These are phyloP conservation scores for Avena insularis DNA, from an alignment of 176 grass and related monocot genomes.

Conservation along the genomic window DNA sequence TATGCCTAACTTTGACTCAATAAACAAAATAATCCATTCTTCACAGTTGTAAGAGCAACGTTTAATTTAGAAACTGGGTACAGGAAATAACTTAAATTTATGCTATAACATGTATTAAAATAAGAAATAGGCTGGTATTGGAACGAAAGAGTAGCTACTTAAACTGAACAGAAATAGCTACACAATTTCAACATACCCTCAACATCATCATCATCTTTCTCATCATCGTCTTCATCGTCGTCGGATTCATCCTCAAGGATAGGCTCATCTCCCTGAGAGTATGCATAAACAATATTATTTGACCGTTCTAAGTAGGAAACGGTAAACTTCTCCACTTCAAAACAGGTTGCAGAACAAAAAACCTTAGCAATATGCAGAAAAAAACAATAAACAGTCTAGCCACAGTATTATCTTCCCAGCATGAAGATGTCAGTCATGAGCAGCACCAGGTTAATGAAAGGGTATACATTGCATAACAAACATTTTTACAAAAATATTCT, in stretches of 20 bases:
- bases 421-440: not conserved
- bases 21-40: not conserved
- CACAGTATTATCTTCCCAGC: not conserved
- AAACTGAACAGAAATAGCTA: not conserved
- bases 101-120: not conserved
- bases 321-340: not conserved
- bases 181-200: slow-evolving; percentile 36
- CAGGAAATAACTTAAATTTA: not conserved
- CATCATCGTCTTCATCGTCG: slow-evolving; percentile 41
- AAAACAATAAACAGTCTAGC: not conserved
- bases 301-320: not conserved
- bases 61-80: not conserved
- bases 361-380: not conserved
- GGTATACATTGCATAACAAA: no score
- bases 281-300: slow-evolving; percentile 1
- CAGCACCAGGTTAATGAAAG: no score
- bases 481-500: no score
- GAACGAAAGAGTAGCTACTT: not conserved
- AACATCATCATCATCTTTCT: slow-evolving; percentile 36
- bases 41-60: not conserved
- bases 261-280: slow-evolving; percentile 46
- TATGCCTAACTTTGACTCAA: not conserved
- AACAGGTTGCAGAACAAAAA: not conserved
- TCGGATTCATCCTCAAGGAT: slow-evolving; percentile 43
- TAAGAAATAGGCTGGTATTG: not conserved